phyloP scores from a whole-genome alignment of 2,329 filamentous ascomycete genomes.

The Aspergillus brasiliensis region DNA sequence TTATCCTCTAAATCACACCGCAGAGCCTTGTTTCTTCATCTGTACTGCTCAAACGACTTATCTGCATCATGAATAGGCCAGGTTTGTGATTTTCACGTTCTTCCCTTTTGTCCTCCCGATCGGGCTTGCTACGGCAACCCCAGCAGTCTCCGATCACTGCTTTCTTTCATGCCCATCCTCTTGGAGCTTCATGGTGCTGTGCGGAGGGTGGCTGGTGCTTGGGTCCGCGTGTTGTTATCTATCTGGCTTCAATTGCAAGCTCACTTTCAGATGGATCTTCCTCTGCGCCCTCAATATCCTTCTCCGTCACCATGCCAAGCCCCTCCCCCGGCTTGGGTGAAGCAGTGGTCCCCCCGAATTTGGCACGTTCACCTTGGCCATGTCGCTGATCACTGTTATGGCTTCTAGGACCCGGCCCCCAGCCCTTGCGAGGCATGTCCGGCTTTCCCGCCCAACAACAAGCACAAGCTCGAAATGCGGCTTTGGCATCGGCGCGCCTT shows the following conservation, averaged over 20 bases:
- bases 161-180: slow-evolving; percentile 6
- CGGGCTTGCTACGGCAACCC: slow-evolving; percentile 15
- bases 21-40: slow-evolving; percentile 12
- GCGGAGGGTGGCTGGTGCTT: slow-evolving; percentile 6
- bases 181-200: neutral
- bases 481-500: slow-evolving; percentile 52
- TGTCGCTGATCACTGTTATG: slow-evolving; percentile 17
- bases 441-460: slow-evolving; percentile 57
- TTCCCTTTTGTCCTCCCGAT: slow-evolving; percentile 23
- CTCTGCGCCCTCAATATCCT: slow-evolving; percentile 27
- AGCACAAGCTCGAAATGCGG: slow-evolving; percentile 49
- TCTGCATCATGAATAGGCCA: slow-evolving; percentile 51
- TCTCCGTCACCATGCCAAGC: slow-evolving; percentile 11
- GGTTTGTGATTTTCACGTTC: slow-evolving; percentile 44
- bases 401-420: slow-evolving; percentile 50
- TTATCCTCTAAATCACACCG: slow-evolving; percentile 1
- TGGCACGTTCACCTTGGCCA: neutral
- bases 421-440: slow-evolving; percentile 56
- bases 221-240: slow-evolving; percentile 2
- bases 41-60: slow-evolving; percentile 18
- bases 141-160: slow-evolving; percentile 2
- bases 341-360: slow-evolving; percentile 1
- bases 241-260: slow-evolving; percentile 25
- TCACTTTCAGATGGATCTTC: slow-evolving; percentile 18
- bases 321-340: slow-evolving; percentile 1